These are phyloP conservation scores for Mycosphaerelloides madeirae DNA, from an alignment of 2,329 filamentous ascomycete genomes.

Conservation along the genomic window DNA sequence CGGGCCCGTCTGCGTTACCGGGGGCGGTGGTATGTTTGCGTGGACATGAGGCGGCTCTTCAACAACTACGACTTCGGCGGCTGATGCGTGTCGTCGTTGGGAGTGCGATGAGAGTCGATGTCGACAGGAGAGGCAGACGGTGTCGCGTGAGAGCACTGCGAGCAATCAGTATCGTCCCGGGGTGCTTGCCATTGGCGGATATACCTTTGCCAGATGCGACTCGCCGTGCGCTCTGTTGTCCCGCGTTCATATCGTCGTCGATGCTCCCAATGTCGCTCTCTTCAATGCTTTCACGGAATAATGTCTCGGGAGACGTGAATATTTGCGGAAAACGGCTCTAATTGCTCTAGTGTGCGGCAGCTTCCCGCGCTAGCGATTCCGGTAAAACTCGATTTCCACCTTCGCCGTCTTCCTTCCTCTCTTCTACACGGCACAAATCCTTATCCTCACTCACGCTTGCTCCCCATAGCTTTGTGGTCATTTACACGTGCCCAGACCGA, in stretches of 20 bases:
- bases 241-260: constrained; percentile 37
- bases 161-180: constrained; percentile 5
- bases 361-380: not conserved
- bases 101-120: constrained; percentile 35
- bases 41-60: constrained; percentile 21
- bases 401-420: constrained; percentile 18
- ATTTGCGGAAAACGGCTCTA: too few species aligned
- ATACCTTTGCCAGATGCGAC: constrained; percentile 39
- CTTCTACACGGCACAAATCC: constrained; percentile 64
- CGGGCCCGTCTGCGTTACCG: constrained; percentile 46
- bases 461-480: constrained; percentile 77
- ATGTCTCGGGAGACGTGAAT: too few species aligned
- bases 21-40: constrained; percentile 29
- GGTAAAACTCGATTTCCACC: constrained; percentile 6
- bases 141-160: constrained; percentile 35
- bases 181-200: not conserved
- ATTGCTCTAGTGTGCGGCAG: too few species aligned
- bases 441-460: constrained; percentile 84
- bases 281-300: constrained; percentile 14
- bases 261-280: not conserved
- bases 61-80: constrained; percentile 34
- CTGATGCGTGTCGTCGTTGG: constrained; percentile 32
- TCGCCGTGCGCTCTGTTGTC: constrained; percentile 42
- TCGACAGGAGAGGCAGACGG: constrained; percentile 45
- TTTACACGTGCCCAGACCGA: constrained; percentile 84